Conservation (phyloP, 495 filamentous ascomycete genomes). For the Aspergillus olivimuriae region DNA sequence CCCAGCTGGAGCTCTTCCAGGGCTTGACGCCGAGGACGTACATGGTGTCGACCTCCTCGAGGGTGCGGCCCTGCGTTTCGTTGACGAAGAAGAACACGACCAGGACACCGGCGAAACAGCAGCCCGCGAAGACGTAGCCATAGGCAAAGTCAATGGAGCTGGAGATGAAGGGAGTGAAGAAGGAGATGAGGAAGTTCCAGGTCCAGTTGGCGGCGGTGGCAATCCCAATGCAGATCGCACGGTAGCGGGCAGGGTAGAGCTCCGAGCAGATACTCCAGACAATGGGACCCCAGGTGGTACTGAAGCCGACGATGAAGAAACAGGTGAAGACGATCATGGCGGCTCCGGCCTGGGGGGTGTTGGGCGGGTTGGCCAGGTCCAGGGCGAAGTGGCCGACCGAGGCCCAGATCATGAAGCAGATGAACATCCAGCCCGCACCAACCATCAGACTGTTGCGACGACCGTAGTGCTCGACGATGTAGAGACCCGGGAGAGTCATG, state of each 20-base stretch:
- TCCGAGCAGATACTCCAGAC: conserved; percentile 77
- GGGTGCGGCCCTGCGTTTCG: conserved; percentile 59
- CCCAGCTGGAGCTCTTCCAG: conserved; percentile 59
- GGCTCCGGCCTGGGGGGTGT: conserved; percentile 54
- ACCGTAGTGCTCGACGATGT: conserved; percentile 64
- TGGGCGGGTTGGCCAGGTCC: conserved; percentile 40
- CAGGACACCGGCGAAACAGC: conserved; percentile 56
- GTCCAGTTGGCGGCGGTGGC: conserved; percentile 82
- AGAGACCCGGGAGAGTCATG: conserved; percentile 67
- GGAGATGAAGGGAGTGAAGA: conserved; percentile 77
- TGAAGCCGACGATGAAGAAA: conserved; percentile 57
- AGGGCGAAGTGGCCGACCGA: conserved; percentile 58
- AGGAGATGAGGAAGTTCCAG: conserved; percentile 83
- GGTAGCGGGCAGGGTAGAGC: conserved; percentile 73
- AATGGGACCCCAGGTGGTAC: conserved; percentile 76
- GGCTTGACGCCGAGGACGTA: conserved; percentile 64
- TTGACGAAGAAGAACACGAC: conserved; percentile 75
- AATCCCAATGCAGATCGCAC: conserved; percentile 67
- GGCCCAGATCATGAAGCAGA: conserved; percentile 72
- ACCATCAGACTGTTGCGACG: conserved; percentile 60
- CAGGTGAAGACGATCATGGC: conserved; percentile 74
- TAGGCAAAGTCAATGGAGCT: conserved; percentile 64
- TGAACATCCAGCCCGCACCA: conserved; percentile 62
- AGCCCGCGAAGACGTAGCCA: conserved; percentile 74
- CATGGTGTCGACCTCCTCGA: conserved; percentile 85